Evolutionary conservation across 2,329 filamentous ascomycete species (phyloP), one percentile per base, ranked within the genome.

Genomic region (Chaetomium sp.): DNA sequence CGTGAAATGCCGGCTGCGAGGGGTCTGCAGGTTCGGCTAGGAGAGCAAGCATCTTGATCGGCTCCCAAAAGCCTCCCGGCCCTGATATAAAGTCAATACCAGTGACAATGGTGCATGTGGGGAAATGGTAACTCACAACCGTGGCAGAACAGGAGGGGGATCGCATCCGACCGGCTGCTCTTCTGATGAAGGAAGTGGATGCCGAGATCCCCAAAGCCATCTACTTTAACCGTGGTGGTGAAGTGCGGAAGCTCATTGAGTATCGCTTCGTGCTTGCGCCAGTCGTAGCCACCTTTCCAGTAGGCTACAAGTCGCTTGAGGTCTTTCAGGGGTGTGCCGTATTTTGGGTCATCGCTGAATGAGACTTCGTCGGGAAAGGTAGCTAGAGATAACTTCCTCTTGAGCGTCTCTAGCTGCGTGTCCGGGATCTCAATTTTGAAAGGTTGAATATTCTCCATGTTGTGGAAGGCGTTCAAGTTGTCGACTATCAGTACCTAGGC

Each of bases 101-200:
- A n/a, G 38, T n/a, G 19, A 42, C 5, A 16, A 19, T 19, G 7
- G 16, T 21, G 19, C n/a, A 7, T 13, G 9, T 9, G 4, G 3
- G 29, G 12, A 3, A 19, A 54, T 19, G 29, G 27, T 19, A 33
- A 33, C 51, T 54, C 8, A 54, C 55, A 45, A 16, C 55, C 55
- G 33, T 57, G 55, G 13, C 55, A 27, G 35, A 57, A 57, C 13
- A 57, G 13, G 6, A 57, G 13, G 12, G 55, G 35, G 10, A 57
- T 47, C 8, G 51, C 51, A 54, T 21, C 55, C 10, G 55, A 13
- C 13, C 21, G 33, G 33, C n/a, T 57, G 23, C 54, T 57, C 23
- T 42, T 57, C 12, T 57, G 29, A 27, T 57, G 35, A n/a, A 57
- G 54, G 54, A 57, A 57, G 54, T 57, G 54, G 33, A 57, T 45